Base-by-base conservation (phyloP, 1,139 yeast genomes). In the Blastobotrys raffinosifermentans region DNA sequence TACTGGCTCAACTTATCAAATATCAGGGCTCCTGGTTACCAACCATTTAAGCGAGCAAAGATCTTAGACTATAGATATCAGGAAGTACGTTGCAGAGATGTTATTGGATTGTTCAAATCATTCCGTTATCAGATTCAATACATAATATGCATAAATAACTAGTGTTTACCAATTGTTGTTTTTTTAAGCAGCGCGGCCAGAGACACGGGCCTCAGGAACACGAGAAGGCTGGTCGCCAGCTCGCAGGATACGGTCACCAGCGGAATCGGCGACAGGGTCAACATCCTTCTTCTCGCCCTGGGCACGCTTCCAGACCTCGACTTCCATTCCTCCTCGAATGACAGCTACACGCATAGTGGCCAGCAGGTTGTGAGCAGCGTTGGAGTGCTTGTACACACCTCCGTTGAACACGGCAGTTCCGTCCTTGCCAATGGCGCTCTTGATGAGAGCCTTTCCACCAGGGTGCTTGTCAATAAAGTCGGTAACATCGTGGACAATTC, bases 381-480 rank as follows among this genome's bases (percentile, higher is more conserved):
- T 91, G 32, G 96, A 85, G 66, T 91, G 98, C 38, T 85, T 80
- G 63, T 91, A 91, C 31, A 91, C 98, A 57, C 96, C 97, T 57
- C 98, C 98, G 61, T 87, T 87, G 73, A 91, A 91, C 2, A 95
- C 97, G 55, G 85, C 84, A 27, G 97, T 87, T 35, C 96, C 96
- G 63, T 91, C 98, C 66, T 86, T 89, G 57, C 97, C 97, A 49
- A 82, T 69, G 7, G 96, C 87, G 27, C 94, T 83, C 58, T 77
- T 72, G 49, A 91, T 70, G 51, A 91, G 73, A 36, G 94, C 86
- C 61, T 78, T 81, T 51, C 99, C 99, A 73, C 99, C 99, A 45
- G 99, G 99, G 66, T 91, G 99, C 57, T 84, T 87, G 53, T 81
- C 80, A 53, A 91, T 75, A 62, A 89, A 91, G 34, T 72, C 71